Percentiles rank a stretch among this genome's conserved stretches.
Evolutionary conservation across 2,329 filamentous ascomycete species (phyloP).

Genomic region (Simplicillium aogashimaense): DNA sequence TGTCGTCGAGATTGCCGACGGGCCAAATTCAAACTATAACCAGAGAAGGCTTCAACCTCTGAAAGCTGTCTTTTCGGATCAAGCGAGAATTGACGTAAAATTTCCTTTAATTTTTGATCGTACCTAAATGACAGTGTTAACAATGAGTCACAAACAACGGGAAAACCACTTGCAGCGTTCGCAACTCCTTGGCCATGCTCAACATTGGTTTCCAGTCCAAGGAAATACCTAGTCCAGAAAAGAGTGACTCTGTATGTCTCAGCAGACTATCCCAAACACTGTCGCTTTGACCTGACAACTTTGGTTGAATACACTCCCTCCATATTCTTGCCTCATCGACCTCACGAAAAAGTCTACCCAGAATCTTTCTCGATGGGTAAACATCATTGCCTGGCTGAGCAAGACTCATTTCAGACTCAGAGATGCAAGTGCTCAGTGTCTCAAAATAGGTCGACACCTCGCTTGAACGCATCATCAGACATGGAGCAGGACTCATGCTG

Average conservation of each 20-base stretch:
- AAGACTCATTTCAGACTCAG: slow-evolving; percentile 29
- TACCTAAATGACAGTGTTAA: slow-evolving; percentile 32
- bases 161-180: slow-evolving; percentile 35
- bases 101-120: slow-evolving; percentile 28
- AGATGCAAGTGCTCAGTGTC: slow-evolving; percentile 25
- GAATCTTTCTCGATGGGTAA: slow-evolving; percentile 58
- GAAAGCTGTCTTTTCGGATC: slow-evolving; percentile 31
- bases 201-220: slow-evolving; percentile 23
- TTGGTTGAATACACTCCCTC: slow-evolving; percentile 31
- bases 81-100: slow-evolving; percentile 34
- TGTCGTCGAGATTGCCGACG: slow-evolving; percentile 39
- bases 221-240: slow-evolving; percentile 11
- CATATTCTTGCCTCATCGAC: slow-evolving; percentile 66
- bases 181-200: slow-evolving; percentile 31
- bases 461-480: slow-evolving; percentile 19
- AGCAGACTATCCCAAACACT: slow-evolving; percentile 35
- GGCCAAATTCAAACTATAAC: slow-evolving; percentile 41
- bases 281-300: slow-evolving; percentile 12
- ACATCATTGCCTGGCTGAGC: slow-evolving; percentile 37
- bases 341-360: slow-evolving; percentile 61
- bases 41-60: slow-evolving; percentile 46
- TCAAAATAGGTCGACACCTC: slow-evolving; percentile 22
- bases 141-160: slow-evolving; percentile 22
- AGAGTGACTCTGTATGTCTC: slow-evolving; percentile 9
- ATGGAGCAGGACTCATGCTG: too few relatives aligned